phyloP scores from a whole-genome alignment of 163 green algal genomes.

The Chlorella variabilis region DNA sequence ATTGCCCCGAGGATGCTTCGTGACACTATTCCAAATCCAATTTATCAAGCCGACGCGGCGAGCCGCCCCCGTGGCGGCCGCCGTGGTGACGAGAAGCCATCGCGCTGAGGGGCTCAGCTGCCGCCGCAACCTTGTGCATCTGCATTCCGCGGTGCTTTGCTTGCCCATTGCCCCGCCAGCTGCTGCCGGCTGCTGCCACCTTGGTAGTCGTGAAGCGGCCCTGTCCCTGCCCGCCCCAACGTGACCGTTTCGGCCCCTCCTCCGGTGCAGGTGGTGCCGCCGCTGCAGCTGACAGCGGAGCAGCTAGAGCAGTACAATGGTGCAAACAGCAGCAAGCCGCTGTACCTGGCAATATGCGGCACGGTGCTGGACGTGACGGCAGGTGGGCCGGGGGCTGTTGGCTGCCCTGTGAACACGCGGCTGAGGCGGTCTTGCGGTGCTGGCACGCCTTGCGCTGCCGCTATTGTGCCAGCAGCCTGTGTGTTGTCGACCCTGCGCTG shows the following conservation, averaged over 20 bases:
- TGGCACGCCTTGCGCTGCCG: too few species aligned
- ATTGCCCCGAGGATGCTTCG: not conserved
- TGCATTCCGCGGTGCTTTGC: not conserved
- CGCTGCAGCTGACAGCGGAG: conserved; percentile 66
- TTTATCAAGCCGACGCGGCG: conserved; percentile 16
- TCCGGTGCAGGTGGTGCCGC: conserved; percentile 70
- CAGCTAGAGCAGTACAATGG: conserved; percentile 81
- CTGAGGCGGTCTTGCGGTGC: not conserved
- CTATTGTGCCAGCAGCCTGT: too few species aligned
- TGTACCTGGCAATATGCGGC: conserved; percentile 84
- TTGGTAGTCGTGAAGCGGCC: too few species aligned
- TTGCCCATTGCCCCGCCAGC: not conserved
- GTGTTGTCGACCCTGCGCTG: too few species aligned
- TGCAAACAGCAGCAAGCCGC: conserved; percentile 64
- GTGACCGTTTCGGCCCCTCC: not conserved
- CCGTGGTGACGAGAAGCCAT: not conserved
- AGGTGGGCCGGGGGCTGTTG: too few species aligned
- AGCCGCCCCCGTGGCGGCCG: not conserved
- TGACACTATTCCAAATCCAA: conserved; percentile 17
- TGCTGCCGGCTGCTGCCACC: not conserved
- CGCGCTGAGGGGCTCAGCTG: not conserved
- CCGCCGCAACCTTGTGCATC: too few species aligned
- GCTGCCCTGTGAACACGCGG: not conserved
- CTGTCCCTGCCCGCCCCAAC: not conserved
- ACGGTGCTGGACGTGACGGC: conserved; percentile 85